Evolutionary conservation across 1,139 yeast genomes (phyloP).

Genomic region (Lizanozyma gosingica): DNA sequence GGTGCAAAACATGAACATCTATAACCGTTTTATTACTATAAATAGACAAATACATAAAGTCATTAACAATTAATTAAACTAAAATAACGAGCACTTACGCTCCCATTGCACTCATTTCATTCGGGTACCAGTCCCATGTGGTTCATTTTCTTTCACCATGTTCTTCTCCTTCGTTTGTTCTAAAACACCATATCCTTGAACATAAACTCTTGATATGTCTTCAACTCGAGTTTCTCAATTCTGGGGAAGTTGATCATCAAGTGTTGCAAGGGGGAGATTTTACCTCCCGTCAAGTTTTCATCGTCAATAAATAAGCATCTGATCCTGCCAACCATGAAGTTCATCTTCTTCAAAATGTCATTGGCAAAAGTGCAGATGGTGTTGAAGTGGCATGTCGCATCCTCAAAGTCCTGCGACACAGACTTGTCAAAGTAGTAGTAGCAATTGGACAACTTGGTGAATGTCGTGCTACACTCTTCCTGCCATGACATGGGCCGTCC

Average conservation of each 20-base stretch:
- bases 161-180: too few species aligned
- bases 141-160: too few species aligned
- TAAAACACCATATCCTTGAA: conserved; percentile 10
- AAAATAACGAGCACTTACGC: too few species aligned
- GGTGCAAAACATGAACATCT: too few species aligned
- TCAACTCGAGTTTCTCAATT: conserved; percentile 24
- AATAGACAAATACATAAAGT: too few species aligned
- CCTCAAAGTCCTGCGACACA: background rate
- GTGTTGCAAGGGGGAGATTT: conserved; percentile 22
- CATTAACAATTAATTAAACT: too few species aligned
- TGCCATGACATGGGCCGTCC: background rate
- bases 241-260: conserved; percentile 25
- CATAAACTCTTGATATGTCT: conserved; percentile 13
- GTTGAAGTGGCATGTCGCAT: conserved; percentile 12
- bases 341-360: conserved; percentile 28
- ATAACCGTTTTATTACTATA: too few species aligned
- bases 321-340: conserved; percentile 25
- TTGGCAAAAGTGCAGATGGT: conserved; percentile 24
- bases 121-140: too few species aligned
- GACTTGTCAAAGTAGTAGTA: conserved; percentile 29
- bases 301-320: conserved; percentile 30
- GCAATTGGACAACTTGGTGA: conserved; percentile 15
- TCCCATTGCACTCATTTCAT: too few species aligned
- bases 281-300: conserved; percentile 22
- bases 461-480: background rate